phyloP scores from a whole-genome alignment of 163 green algal genomes.

The Coccomyxa subellipsoidea region DNA sequence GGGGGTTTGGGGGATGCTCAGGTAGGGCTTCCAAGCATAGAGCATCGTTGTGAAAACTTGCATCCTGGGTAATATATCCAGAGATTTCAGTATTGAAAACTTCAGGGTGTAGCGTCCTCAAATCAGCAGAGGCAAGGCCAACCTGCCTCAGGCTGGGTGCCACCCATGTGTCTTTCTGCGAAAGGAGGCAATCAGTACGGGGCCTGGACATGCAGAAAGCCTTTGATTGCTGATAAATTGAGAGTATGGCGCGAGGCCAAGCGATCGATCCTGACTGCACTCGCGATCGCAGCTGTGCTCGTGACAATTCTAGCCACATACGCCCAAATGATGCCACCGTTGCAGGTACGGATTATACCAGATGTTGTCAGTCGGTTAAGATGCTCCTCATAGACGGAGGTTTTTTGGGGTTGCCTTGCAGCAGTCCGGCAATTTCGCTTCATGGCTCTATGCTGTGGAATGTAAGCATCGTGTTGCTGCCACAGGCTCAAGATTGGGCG shows the following conservation, averaged over 20 bases:
- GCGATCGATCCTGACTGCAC: neutral
- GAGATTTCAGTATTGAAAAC: too few relatives aligned
- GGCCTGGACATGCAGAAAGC: neutral
- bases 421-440: too few relatives aligned
- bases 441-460: neutral
- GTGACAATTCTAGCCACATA: neutral
- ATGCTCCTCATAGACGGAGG: neutral
- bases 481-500: conserved; percentile 21
- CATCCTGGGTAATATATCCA: too few relatives aligned
- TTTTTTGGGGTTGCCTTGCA: too few relatives aligned
- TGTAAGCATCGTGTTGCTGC: neutral
- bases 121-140: neutral
- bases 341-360: neutral
- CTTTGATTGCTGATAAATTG: neutral
- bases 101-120: neutral
- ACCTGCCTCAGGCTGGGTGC: neutral
- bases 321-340: neutral
- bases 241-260: neutral
- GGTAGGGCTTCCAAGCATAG: too few relatives aligned
- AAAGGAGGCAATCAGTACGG: neutral
- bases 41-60: too few relatives aligned
- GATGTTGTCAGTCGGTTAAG: neutral
- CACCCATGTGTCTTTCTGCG: neutral
- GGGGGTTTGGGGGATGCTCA: too few relatives aligned
- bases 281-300: neutral